phyloP scores from a whole-genome alignment of 1,284 basidiomycete species.

The Trichosporon coremiiforme region DNA sequence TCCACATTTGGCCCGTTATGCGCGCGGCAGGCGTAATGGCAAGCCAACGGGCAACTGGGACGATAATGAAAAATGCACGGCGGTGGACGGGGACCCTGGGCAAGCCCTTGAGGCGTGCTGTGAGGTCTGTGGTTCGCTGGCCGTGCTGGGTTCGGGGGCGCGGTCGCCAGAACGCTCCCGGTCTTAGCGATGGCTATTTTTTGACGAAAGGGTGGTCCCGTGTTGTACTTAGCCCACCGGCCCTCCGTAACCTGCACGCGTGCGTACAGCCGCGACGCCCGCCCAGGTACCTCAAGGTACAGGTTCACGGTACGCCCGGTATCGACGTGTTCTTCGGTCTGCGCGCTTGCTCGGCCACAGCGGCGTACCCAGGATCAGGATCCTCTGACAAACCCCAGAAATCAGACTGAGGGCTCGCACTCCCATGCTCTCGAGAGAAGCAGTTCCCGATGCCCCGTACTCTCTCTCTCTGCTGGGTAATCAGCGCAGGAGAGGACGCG shows the following conservation, averaged over 20 bases:
- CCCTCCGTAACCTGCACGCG: neutral
- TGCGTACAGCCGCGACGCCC: neutral
- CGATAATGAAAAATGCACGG: conserved; percentile 1
- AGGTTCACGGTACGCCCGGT: neutral
- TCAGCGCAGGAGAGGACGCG: neutral
- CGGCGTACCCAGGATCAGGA: neutral
- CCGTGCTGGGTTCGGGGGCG: neutral
- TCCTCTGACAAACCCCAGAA: neutral
- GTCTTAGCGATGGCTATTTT: conserved; percentile 3
- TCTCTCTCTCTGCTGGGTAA: neutral
- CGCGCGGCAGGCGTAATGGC: neutral
- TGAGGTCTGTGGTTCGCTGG: neutral
- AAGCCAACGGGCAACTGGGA: neutral
- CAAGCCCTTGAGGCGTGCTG: neutral
- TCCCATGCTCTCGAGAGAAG: neutral
- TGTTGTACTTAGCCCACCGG: neutral
- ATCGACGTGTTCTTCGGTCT: neutral
- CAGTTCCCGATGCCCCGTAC: neutral
- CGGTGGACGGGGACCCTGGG: neutral
- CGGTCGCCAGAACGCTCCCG: neutral
- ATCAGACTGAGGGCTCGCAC: neutral
- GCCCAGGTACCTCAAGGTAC: too few relatives aligned
- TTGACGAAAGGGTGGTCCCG: neutral
- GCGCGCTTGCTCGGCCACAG: too few relatives aligned
- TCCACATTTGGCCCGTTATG: neutral